Conservation (phyloP, 129 eudicot species). For the Chrysanthemum seticuspe region DNA sequence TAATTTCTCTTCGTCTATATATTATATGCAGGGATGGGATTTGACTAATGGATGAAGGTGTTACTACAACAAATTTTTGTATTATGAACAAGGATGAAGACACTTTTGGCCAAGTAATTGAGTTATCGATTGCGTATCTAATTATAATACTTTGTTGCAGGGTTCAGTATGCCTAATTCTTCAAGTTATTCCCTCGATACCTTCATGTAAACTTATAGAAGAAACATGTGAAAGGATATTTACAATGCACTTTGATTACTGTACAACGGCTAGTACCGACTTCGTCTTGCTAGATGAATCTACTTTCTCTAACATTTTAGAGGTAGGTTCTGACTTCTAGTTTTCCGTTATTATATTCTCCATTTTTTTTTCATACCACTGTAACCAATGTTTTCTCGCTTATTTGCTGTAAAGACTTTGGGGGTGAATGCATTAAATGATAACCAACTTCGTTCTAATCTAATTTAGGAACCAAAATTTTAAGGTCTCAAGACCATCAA, state of each 20-base stretch:
- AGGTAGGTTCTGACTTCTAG: conserved; percentile 62
- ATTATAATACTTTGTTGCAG: conserved; percentile 79
- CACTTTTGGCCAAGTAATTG: conserved; percentile 66
- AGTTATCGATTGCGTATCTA: conserved; percentile 45
- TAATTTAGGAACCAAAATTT: too few relatives aligned
- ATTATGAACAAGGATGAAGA: conserved; percentile 80
- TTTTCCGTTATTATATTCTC: conserved; percentile 11
- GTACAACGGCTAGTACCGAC: conserved; percentile 82
- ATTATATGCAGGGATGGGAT: conserved; percentile 94
- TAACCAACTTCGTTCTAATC: too few relatives aligned
- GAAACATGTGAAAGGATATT: conserved; percentile 93
- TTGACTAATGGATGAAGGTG: conserved; percentile 73
- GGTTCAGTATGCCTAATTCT: conserved; percentile 81
- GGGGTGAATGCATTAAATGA: too few relatives aligned
- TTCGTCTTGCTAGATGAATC: conserved; percentile 78
- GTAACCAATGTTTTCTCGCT: too few relatives aligned
- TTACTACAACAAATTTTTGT: conserved; percentile 71
- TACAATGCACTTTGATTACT: conserved; percentile 91
- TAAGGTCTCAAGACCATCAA: too few relatives aligned
- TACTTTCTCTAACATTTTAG: conserved; percentile 76
- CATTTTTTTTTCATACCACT: too few relatives aligned
- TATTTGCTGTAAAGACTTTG: too few relatives aligned
- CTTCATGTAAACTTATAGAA: conserved; percentile 94
- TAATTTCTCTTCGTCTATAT: conserved; percentile 65
- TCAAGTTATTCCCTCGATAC: conserved; percentile 77